Percentiles rank a stretch among this genome's conserved stretches.
Evolutionary conservation across 2,329 filamentous ascomycete genomes (phyloP).

Genomic region (Botrytis cinerea): DNA sequence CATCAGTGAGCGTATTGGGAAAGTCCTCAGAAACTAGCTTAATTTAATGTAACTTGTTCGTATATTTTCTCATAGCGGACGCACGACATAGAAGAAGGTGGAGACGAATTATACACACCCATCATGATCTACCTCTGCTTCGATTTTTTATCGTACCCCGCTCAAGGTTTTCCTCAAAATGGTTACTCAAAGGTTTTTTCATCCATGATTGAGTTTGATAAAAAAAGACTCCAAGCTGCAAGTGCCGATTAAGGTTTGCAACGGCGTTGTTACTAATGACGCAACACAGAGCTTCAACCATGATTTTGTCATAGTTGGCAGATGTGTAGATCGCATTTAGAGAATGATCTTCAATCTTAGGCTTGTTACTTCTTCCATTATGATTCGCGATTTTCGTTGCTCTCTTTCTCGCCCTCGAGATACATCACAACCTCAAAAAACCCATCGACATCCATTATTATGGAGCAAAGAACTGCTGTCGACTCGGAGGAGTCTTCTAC

Average conservation of each 20-base stretch:
- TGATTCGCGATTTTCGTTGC: not conserved
- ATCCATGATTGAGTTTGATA: not conserved
- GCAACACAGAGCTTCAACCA: not conserved
- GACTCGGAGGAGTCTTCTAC: not conserved
- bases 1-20: not conserved
- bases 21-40: not conserved
- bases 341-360: not conserved
- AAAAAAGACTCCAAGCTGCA: not conserved
- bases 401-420: not conserved
- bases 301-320: not conserved
- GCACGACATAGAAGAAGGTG: not conserved
- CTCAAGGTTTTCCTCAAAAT: not conserved
- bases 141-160: not conserved
- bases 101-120: not conserved
- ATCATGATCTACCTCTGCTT: not conserved
- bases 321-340: not conserved
- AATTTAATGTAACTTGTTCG: not conserved
- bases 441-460: not conserved
- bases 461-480: not conserved
- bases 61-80: not conserved
- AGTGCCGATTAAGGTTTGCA: not conserved
- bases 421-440: not conserved
- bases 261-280: conserved; percentile 1
- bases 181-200: not conserved
- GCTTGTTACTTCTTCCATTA: not conserved